Conservation (phyloP, 1,284 basidiomycete genomes). For the Blastosporella zonata region DNA sequence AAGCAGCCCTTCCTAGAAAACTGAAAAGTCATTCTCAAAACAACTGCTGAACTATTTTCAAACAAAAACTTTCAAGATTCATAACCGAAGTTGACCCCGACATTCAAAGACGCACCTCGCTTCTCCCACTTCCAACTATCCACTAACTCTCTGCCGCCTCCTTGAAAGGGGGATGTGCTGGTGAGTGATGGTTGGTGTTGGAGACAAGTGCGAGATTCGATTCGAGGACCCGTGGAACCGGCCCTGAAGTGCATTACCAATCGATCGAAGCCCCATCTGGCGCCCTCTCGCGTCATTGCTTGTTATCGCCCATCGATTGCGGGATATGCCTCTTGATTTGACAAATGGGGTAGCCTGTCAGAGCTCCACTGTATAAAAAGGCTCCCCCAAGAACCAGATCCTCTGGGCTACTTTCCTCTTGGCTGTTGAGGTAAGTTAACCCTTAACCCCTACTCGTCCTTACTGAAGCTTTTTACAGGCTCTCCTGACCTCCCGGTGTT, state of each 20-base stretch:
- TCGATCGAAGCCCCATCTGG: neutral
- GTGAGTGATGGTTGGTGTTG: constrained; percentile 29
- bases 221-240: constrained; percentile 18
- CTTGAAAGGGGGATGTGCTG: constrained; percentile 34
- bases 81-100: neutral
- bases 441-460: neutral
- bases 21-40: constrained; percentile 66
- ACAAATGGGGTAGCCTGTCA: constrained; percentile 22
- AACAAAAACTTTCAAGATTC: constrained; percentile 5
- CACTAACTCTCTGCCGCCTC: constrained; percentile 47
- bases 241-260: constrained; percentile 27
- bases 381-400: neutral
- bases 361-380: constrained; percentile 12
- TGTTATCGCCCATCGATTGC: constrained; percentile 28
- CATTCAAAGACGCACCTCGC: constrained; percentile 32
- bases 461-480: constrained; percentile 13
- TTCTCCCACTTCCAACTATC: constrained; percentile 48
- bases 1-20: constrained; percentile 83
- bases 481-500: constrained; percentile 52
- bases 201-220: constrained; percentile 15
- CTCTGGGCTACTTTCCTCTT: constrained; percentile 3
- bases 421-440: neutral
- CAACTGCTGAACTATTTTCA: constrained; percentile 27
- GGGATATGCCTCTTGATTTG: constrained; percentile 23
- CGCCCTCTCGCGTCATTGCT: constrained; percentile 2